Evolutionary conservation across 2,329 filamentous ascomycete genomes (phyloP).

Genomic region (Keithomyces neogunnii): DNA sequence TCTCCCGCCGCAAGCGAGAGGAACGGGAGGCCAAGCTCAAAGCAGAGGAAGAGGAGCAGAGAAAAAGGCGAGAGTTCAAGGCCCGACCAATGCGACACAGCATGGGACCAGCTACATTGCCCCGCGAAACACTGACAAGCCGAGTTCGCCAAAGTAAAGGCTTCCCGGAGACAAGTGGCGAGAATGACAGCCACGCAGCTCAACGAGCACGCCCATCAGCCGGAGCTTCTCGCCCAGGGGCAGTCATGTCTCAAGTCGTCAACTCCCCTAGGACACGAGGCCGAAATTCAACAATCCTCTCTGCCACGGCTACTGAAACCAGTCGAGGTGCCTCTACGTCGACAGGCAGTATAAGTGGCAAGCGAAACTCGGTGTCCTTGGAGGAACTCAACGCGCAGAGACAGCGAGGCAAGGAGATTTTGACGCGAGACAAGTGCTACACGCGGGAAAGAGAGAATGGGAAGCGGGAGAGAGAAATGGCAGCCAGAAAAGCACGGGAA

Average conservation of each 20-base stretch:
- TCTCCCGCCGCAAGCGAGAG: constrained; percentile 47
- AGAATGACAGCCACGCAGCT: constrained; percentile 7
- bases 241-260: constrained; percentile 3
- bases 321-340: constrained; percentile 38
- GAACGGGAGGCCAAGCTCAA: constrained; percentile 46
- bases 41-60: constrained; percentile 51
- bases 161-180: constrained; percentile 18
- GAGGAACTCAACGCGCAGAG: constrained; percentile 44
- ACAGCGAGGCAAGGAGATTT: constrained; percentile 44
- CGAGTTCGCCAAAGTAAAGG: constrained; percentile 42
- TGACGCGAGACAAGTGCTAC: constrained; percentile 41
- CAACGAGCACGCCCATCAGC: constrained; percentile 18
- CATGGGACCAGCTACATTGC: constrained; percentile 30
- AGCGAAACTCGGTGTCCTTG: constrained; percentile 39
- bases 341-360: constrained; percentile 32
- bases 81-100: constrained; percentile 46
- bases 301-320: constrained; percentile 12
- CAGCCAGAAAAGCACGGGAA: constrained; percentile 46
- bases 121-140: constrained; percentile 51
- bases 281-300: constrained; percentile 15
- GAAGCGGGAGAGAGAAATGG: constrained; percentile 43
- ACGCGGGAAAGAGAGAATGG: constrained; percentile 42
- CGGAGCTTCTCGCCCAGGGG: constrained; percentile 6
- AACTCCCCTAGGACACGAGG: constrained; percentile 16
- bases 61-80: constrained; percentile 54